Conservation (phyloP, 257 asterid genomes). For the Forsythia suspensa region DNA sequence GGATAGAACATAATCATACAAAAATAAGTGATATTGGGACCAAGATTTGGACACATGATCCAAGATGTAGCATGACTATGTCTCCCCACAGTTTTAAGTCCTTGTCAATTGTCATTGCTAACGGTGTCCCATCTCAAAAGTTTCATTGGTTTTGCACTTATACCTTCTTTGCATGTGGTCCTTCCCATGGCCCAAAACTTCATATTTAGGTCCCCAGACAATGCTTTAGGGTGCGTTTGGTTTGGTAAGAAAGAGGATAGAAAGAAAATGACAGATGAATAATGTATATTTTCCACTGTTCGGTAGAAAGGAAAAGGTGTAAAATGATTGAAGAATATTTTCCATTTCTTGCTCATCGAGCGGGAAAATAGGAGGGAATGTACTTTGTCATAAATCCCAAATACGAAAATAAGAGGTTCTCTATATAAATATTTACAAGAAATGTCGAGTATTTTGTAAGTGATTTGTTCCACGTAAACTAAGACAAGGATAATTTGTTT, state of each 20-base stretch:
- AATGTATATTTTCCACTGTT: background rate
- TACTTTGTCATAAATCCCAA: no score
- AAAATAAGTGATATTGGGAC: conserved; percentile 45
- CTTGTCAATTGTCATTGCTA: conserved; percentile 37
- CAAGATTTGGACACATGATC: conserved; percentile 85
- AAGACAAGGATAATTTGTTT: background rate
- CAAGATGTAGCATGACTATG: conserved; percentile 66
- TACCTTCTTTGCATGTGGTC: background rate
- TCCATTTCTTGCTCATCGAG: background rate
- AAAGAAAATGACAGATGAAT: background rate
- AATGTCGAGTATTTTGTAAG: background rate
- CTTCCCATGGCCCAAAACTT: background rate
- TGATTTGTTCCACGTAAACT: background rate
- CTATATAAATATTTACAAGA: background rate
- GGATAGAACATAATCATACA: background rate
- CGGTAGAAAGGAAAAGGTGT: background rate
- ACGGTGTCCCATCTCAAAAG: conserved; percentile 22
- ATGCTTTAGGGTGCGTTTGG: background rate
- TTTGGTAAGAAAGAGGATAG: background rate
- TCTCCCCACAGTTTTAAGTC: conserved; percentile 41
- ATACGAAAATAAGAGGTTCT: background rate
- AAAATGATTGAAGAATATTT: background rate
- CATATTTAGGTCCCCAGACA: background rate
- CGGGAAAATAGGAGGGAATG: background rate
- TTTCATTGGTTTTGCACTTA: background rate